phyloP scores from a whole-genome alignment of 2,329 filamentous ascomycete species.

The Fusarium illudens region DNA sequence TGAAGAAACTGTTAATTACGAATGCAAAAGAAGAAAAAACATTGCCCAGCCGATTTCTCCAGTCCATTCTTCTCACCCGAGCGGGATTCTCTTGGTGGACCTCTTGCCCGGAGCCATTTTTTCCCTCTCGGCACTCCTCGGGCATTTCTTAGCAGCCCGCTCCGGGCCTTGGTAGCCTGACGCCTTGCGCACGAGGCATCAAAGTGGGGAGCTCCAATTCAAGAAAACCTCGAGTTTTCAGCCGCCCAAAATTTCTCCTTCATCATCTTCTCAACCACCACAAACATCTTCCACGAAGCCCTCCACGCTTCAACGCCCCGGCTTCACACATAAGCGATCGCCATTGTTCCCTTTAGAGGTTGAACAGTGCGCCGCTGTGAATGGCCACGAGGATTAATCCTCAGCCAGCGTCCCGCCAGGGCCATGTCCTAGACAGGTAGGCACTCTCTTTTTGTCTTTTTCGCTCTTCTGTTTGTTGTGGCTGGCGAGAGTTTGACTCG shows the following conservation, averaged over 20 bases:
- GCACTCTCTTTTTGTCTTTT: slow-evolving; percentile 17
- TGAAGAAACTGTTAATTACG: too few relatives aligned
- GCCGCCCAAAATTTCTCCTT: slow-evolving; percentile 14
- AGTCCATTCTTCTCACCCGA: too few relatives aligned
- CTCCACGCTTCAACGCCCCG: slow-evolving; percentile 19
- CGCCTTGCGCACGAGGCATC: slow-evolving; percentile 46
- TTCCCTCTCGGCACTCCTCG: not conserved
- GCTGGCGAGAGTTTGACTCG: not conserved
- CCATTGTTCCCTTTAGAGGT: slow-evolving; percentile 31
- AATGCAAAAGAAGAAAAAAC: too few relatives aligned
- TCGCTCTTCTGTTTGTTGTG: not conserved
- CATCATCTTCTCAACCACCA: slow-evolving; percentile 27
- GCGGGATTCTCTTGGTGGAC: too few relatives aligned
- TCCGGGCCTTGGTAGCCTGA: slow-evolving; percentile 5
- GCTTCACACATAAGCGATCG: slow-evolving; percentile 29
- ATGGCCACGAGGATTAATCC: slow-evolving; percentile 39
- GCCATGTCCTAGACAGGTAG: slow-evolving; percentile 47
- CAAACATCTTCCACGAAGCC: slow-evolving; percentile 16
- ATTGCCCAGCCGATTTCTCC: too few relatives aligned
- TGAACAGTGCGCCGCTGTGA: slow-evolving; percentile 34
- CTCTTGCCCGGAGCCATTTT: not conserved
- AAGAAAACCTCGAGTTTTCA: slow-evolving; percentile 38
- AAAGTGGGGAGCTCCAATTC: slow-evolving; percentile 43
- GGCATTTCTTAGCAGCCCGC: not conserved
- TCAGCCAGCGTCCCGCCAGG: slow-evolving; percentile 38